Base-by-base conservation (phyloP, 1,284 basidiomycete species). In the Nidula niveotomentosa region DNA sequence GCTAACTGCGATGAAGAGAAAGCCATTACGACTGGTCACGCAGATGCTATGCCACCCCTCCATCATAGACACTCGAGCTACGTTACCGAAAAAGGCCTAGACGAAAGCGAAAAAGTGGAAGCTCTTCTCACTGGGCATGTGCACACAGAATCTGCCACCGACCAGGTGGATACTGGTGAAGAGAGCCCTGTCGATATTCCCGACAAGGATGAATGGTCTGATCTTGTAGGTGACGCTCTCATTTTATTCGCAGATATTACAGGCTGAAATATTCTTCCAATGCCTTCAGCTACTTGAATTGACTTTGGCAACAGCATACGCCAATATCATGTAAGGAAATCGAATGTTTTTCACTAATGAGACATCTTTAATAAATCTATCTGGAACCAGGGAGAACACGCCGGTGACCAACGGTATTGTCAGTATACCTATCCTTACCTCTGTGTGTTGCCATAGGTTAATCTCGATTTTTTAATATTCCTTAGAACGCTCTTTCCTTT, bases 401-500 rank as follows among this genome's bases (percentile, higher is more conserved):
- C 39, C 39, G 13, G 39, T 41, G 12, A 41, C 17, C 13, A 17
- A 41, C 17, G 39, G 13, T 9, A 41, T 41, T 12, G 39, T 41
- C 6, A 41, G 17, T 17, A 12, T 41, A 12, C 8, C 39, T 41
- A 23, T 23, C 23, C 23, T 41, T 17, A 41, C 5, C 39, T 41
- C 39, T 13, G 17, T 41, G 6, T 41, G 39, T 41, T 41, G 45
- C 41, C 53, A 8, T 23, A 23, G 4, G 23, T 23, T 23, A 23
- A 23, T 23, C 44, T 53, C 41, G 48, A 47, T 3, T 55, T 55
- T 17, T 36, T 18, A 12, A 12, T 35, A 52, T 45, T 47, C 12
- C 17, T 18, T 35, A 59, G 58, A 54, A 48, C n/a, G 54, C 52
- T 8, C 33, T 55, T 12, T 56, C 55, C 12, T 57, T 61, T 34